Percentiles rank a stretch among this genome's conserved stretches.
Evolutionary conservation across 2,329 filamentous ascomycete genomes (phyloP).

Genomic region (Ustilaginoidea virens): DNA sequence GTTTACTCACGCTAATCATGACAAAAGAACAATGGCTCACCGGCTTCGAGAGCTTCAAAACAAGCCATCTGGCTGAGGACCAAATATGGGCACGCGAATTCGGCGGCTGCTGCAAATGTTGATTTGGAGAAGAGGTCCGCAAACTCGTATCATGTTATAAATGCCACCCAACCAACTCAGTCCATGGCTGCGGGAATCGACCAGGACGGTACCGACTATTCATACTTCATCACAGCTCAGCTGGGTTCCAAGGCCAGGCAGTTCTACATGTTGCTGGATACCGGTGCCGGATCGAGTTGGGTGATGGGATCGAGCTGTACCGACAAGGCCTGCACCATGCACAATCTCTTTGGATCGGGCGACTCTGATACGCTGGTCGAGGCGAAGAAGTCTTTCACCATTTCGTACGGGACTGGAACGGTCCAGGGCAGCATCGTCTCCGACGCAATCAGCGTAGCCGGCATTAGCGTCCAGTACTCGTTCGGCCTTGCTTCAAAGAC

Average conservation of each 20-base stretch:
- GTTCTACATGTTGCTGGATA: conserved; percentile 49
- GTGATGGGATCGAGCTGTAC: conserved; percentile 60
- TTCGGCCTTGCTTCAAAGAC: conserved; percentile 62
- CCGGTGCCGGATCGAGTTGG: conserved; percentile 63
- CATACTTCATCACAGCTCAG: conserved; percentile 44
- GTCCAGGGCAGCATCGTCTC: conserved; percentile 51
- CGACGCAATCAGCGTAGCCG: conserved; percentile 53
- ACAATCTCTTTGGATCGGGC: conserved; percentile 51
- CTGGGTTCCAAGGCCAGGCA: conserved; percentile 39
- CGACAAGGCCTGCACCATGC: conserved; percentile 48
- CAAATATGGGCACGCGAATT: conserved; percentile 5
- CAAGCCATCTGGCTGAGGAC: conserved; percentile 6
- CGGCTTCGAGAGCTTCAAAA: conserved; percentile 6
- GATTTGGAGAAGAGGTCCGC: conserved; percentile 16
- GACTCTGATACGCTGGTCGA: conserved; percentile 50
- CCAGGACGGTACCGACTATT: conserved; percentile 51
- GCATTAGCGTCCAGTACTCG: conserved; percentile 44
- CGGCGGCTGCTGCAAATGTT: background rate
- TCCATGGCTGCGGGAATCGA: conserved; percentile 38
- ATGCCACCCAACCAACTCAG: conserved; percentile 27
- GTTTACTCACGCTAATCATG: conserved; percentile 11
- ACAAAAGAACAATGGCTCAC: conserved; percentile 1
- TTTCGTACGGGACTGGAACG: conserved; percentile 64
- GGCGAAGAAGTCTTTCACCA: conserved; percentile 38
- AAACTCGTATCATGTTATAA: conserved; percentile 31